Evolutionary conservation across 371 early-diverging fungal species (phyloP).

Genomic region (Dichotomocladium elegans): DNA sequence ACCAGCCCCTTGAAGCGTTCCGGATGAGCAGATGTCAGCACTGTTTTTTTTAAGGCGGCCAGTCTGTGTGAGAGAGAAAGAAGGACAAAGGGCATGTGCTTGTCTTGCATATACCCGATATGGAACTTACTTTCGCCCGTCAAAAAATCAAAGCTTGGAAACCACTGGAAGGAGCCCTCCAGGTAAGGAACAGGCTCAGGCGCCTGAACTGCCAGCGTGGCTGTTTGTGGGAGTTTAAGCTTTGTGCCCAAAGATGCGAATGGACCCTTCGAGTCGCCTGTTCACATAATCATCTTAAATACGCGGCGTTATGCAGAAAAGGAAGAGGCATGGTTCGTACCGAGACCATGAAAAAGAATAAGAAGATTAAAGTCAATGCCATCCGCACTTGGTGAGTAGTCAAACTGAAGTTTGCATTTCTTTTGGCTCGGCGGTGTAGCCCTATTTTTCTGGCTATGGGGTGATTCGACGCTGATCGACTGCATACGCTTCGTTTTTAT

Average conservation of each 20-base stretch:
- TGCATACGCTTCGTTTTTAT: constrained; percentile 14
- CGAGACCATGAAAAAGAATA: constrained; percentile 73
- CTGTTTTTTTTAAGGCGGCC: constrained; percentile 26
- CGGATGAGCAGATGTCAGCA: constrained; percentile 42
- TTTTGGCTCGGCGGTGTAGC: constrained; percentile 26
- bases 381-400: constrained; percentile 53
- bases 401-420: constrained; percentile 38
- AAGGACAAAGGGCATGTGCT: neutral
- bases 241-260: constrained; percentile 56
- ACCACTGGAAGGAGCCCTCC: constrained; percentile 65
- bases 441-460: constrained; percentile 10
- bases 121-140: constrained; percentile 50
- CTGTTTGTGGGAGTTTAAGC: constrained; percentile 67
- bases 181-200: constrained; percentile 63
- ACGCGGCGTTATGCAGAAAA: neutral
- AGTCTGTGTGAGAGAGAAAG: too few relatives aligned
- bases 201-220: constrained; percentile 58
- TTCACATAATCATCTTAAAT: neutral
- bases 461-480: constrained; percentile 22
- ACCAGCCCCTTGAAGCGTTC: constrained; percentile 39
- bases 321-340: constrained; percentile 13
- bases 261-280: constrained; percentile 55
- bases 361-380: constrained; percentile 66
- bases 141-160: constrained; percentile 56
- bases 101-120: neutral